Evolutionary conservation across 495 filamentous ascomycete species (phyloP).

Genomic region (Aspergillus ellipticus): DNA sequence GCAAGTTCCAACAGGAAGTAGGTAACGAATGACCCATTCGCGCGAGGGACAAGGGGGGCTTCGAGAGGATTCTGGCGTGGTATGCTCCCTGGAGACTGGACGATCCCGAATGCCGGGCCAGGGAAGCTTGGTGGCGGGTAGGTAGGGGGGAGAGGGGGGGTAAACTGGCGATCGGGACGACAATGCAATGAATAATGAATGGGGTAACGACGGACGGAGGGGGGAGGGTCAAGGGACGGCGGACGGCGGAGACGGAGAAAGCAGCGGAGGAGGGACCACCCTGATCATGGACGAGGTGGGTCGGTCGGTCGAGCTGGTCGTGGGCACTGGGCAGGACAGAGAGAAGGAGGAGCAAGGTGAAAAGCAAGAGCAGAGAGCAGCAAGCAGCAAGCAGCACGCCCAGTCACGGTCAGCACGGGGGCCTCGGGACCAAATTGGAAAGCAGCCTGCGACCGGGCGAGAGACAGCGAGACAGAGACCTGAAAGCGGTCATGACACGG

Average conservation of each 20-base stretch:
- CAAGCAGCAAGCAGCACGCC: background rate
- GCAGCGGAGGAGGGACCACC: background rate
- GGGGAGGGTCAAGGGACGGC: background rate
- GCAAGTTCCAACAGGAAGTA: conserved; percentile 10
- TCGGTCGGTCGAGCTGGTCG: too few relatives aligned
- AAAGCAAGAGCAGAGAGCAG: background rate
- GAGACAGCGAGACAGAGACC: conserved; percentile 6
- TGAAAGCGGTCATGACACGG: conserved; percentile 14
- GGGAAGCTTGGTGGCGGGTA: background rate
- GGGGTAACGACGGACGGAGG: background rate
- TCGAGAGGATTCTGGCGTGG: background rate
- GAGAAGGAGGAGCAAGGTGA: background rate
- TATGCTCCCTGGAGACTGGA: background rate
- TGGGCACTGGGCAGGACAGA: too few relatives aligned
- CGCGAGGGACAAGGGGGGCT: conserved; percentile 3
- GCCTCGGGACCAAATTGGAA: conserved; percentile 1
- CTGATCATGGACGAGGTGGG: background rate
- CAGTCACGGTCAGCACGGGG: conserved; percentile 2
- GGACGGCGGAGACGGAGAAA: background rate
- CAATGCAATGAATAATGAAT: background rate
- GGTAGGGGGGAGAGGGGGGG: background rate
- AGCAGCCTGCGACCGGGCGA: conserved; percentile 14
- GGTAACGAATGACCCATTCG: conserved; percentile 18
- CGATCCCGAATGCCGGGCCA: background rate
- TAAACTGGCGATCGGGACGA: background rate